These are phyloP conservation scores for Triglochin maritima DNA, from an alignment of 106 monocot genomes.

Conservation along the genomic window DNA sequence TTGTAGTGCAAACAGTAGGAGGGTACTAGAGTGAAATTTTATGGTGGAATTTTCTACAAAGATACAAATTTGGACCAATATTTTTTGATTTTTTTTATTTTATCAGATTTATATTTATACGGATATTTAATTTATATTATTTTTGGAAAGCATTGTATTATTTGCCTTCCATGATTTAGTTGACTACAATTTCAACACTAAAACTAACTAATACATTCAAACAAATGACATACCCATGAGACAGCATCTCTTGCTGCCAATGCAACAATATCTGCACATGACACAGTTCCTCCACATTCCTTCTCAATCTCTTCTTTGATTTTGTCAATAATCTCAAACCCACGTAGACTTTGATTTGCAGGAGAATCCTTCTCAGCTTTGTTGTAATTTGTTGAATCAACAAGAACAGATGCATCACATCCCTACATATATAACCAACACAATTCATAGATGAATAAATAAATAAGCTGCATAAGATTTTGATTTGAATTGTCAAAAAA, in stretches of 20 bases:
- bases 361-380: slow-evolving; percentile 70
- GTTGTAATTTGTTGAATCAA: slow-evolving; percentile 53
- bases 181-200: background rate
- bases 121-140: no score
- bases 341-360: slow-evolving; percentile 61
- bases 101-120: no score
- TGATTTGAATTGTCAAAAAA: background rate
- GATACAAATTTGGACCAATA: no score
- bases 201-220: background rate
- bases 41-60: no score
- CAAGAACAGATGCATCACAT: slow-evolving; percentile 72
- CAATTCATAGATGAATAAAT: background rate
- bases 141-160: background rate
- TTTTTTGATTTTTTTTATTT: no score
- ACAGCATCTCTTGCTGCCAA: slow-evolving; percentile 79
- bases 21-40: no score
- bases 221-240: slow-evolving; percentile 29
- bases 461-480: background rate
- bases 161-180: background rate
- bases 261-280: slow-evolving; percentile 70
- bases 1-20: no score
- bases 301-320: slow-evolving; percentile 42
- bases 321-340: slow-evolving; percentile 68
- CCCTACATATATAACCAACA: slow-evolving; percentile 26
- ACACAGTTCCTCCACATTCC: slow-evolving; percentile 54